Percentiles rank a stretch among this genome's conserved stretches.
These are phyloP conservation scores for Prunus davidiana DNA, from an alignment of 306 rosid species.

Conservation along the genomic window DNA sequence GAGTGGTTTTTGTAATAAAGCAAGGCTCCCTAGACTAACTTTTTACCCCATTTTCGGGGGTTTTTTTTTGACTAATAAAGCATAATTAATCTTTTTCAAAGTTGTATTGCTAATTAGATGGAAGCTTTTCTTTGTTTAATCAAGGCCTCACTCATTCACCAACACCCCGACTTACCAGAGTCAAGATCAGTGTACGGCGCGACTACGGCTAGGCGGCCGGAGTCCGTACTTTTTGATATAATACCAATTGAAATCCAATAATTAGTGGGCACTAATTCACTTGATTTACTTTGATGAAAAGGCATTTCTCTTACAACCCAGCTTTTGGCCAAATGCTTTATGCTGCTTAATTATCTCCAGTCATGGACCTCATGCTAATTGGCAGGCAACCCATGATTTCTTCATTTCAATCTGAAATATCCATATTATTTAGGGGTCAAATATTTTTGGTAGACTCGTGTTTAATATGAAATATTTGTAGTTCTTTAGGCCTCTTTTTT, in stretches of 20 bases:
- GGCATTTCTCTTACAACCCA: constrained; percentile 4
- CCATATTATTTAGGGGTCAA: no score
- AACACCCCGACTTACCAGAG: not conserved
- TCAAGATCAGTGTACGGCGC: constrained; percentile 42
- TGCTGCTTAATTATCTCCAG: not conserved
- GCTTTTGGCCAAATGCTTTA: not conserved
- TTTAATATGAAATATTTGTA: no score
- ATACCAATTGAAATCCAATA: constrained; percentile 28
- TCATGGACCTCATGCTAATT: not conserved
- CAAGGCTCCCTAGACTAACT: no score
- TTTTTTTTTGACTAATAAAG: not conserved
- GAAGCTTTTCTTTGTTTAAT: not conserved
- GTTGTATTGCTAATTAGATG: not conserved
- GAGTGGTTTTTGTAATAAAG: no score
- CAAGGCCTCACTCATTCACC: not conserved
- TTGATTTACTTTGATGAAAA: constrained; percentile 26
- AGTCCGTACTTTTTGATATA: not conserved
- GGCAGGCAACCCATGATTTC: not conserved
- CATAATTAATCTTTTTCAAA: not conserved
- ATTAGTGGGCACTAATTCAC: constrained; percentile 53
- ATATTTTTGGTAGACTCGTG: no score
- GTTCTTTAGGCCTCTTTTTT: no score
- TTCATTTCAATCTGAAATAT: not conserved
- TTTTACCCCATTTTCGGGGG: not conserved
- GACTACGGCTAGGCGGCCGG: constrained; percentile 35